These are phyloP conservation scores for Capronia coronata DNA, from an alignment of 2,329 filamentous ascomycete species.

Conservation along the genomic window DNA sequence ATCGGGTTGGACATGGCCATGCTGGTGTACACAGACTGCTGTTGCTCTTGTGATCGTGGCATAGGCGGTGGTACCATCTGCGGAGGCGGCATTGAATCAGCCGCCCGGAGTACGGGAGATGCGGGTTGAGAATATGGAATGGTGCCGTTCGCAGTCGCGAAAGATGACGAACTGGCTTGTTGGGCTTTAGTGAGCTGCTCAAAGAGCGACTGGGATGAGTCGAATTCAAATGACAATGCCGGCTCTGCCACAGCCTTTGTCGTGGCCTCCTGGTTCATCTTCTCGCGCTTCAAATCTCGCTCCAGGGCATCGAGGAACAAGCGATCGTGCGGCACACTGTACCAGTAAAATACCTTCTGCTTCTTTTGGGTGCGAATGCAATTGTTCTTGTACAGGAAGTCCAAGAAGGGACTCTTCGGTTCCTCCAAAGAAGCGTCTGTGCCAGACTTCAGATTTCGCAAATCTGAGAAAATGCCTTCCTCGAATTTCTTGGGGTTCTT, in stretches of 20 bases:
- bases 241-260: constrained; percentile 96
- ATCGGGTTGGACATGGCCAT: constrained; percentile 64
- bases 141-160: constrained; percentile 69
- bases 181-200: constrained; percentile 99
- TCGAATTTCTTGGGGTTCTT: constrained; percentile 99
- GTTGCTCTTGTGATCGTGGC: constrained; percentile 55
- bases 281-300: constrained; percentile 95
- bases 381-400: constrained; percentile 99
- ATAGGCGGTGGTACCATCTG: constrained; percentile 66
- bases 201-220: constrained; percentile 97
- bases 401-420: constrained; percentile 95
- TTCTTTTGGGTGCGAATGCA: constrained; percentile 99
- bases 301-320: constrained; percentile 96
- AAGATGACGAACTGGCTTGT: constrained; percentile 96
- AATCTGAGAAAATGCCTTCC: constrained; percentile 97
- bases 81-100: constrained; percentile 90
- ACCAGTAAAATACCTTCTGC: constrained; percentile 99
- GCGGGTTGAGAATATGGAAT: constrained; percentile 68
- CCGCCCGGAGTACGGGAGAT: constrained; percentile 81
- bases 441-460: constrained; percentile 95
- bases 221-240: constrained; percentile 95
- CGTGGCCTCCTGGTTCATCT: constrained; percentile 98
- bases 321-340: constrained; percentile 95
- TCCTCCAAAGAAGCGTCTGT: constrained; percentile 97
- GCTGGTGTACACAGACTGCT: constrained; percentile 63